Evolutionary conservation across 305 asterid species (phyloP).

Genomic region (Caryopteris hybrid): DNA sequence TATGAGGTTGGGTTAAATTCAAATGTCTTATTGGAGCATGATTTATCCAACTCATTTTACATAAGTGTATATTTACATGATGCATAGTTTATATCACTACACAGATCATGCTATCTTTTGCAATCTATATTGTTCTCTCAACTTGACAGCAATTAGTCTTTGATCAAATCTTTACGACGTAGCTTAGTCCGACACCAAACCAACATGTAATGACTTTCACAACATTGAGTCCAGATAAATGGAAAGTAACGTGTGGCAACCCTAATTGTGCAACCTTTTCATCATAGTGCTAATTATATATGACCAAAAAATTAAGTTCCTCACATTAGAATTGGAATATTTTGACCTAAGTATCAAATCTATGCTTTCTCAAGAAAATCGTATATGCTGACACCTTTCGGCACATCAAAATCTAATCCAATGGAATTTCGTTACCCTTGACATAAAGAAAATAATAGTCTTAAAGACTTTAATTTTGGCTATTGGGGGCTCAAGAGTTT

Average conservation of each 20-base stretch:
- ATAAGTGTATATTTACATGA: no score
- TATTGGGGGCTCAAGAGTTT: slow-evolving; percentile 9
- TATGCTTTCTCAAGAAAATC: slow-evolving; percentile 22
- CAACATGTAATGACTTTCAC: no score
- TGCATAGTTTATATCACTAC: no score
- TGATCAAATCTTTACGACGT: no score
- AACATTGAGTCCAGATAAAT: background rate
- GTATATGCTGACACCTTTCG: slow-evolving; percentile 20
- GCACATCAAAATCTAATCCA: slow-evolving; percentile 24
- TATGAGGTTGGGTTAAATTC: no score
- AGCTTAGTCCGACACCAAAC: no score
- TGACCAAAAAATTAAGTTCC: background rate
- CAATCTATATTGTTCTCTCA: no score
- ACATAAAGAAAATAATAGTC: background rate
- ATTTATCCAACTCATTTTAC: no score
- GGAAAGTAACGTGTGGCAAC: background rate
- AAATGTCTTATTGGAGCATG: no score
- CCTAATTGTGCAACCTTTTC: background rate
- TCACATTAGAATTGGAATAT: slow-evolving; percentile 16
- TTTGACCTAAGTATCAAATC: slow-evolving; percentile 24
- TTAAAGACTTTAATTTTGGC: slow-evolving; percentile 6
- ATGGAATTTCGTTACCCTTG: slow-evolving; percentile 10
- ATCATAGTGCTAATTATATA: background rate
- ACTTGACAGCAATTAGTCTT: no score
- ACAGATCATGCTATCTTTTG: no score